A percentile compares a stretch with the other conserved stretches of the same genome.
Evolutionary conservation across 2,329 filamentous ascomycete genomes (phyloP).

Genomic region (Cercospora janseana): DNA sequence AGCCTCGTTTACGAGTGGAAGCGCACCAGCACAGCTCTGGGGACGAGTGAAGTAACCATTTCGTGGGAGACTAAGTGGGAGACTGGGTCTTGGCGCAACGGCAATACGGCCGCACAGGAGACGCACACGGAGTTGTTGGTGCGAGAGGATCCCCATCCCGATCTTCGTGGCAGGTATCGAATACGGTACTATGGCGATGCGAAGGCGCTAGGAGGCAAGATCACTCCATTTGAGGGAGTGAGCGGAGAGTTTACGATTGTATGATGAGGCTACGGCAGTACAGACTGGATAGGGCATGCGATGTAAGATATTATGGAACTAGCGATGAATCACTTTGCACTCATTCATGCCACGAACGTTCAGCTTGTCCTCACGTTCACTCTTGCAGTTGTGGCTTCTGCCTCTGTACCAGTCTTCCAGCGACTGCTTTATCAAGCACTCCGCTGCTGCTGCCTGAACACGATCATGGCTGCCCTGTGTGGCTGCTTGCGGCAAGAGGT

Average conservation of each 20-base stretch:
- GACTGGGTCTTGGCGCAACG: conserved; percentile 38
- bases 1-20: conserved; percentile 77
- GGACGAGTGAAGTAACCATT: conserved; percentile 73
- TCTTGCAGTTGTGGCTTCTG: too few relatives aligned
- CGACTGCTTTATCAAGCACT: too few relatives aligned
- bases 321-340: too few relatives aligned
- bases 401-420: too few relatives aligned
- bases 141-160: conserved; percentile 35
- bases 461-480: too few relatives aligned
- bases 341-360: too few relatives aligned
- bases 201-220: conserved; percentile 62
- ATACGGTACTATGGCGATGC: conserved; percentile 81
- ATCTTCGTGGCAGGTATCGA: conserved; percentile 64
- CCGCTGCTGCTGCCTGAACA: too few relatives aligned
- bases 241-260: conserved; percentile 55
- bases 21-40: conserved; percentile 65
- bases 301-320: too few relatives aligned
- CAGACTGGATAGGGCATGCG: neutral
- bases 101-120: neutral
- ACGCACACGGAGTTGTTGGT: conserved; percentile 38
- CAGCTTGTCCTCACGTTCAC: too few relatives aligned
- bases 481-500: too few relatives aligned
- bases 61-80: conserved; percentile 71
- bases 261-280: conserved; percentile 15
- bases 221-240: conserved; percentile 67